phyloP scores from a whole-genome alignment of 2,329 filamentous ascomycete genomes.

The Hypoxylon sp. region DNA sequence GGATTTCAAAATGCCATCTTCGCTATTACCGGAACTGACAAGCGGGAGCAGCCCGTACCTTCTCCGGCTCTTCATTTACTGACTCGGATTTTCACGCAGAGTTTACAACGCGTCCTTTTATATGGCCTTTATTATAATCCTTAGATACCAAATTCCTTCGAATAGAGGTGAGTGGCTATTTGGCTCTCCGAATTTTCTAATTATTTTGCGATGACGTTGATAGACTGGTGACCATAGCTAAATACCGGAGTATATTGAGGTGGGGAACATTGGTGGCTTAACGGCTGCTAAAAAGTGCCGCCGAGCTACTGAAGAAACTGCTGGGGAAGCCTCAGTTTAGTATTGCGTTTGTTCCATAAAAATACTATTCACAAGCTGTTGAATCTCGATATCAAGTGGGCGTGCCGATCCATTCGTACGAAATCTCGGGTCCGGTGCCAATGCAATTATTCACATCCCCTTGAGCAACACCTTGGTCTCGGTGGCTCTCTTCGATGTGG shows the following conservation, averaged over 20 bases:
- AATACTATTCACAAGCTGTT: background rate
- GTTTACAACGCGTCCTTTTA: background rate
- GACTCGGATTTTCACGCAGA: background rate
- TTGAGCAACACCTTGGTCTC: background rate
- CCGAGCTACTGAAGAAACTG: background rate
- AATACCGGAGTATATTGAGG: background rate
- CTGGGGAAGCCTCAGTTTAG: background rate
- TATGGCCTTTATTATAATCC: background rate
- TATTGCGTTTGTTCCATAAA: constrained; percentile 3
- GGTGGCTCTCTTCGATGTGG: background rate
- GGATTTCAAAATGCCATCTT: constrained; percentile 12
- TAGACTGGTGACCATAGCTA: constrained; percentile 9
- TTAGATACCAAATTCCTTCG: background rate
- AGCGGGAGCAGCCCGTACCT: constrained; percentile 20
- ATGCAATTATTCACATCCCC: background rate
- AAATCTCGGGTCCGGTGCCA: constrained; percentile 6
- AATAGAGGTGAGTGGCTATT: constrained; percentile 8
- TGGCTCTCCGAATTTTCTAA: background rate
- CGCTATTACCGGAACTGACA: constrained; percentile 11
- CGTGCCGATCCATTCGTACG: constrained; percentile 1
- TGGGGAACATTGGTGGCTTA: constrained; percentile 1
- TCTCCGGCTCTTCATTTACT: constrained; percentile 16
- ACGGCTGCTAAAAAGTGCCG: constrained; percentile 1
- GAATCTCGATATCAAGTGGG: background rate
- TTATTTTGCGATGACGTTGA: constrained; percentile 6